These are phyloP conservation scores for Aurantiochytrium sp. DNA, from an alignment of 108 stramenopile genomes.

Conservation along the genomic window DNA sequence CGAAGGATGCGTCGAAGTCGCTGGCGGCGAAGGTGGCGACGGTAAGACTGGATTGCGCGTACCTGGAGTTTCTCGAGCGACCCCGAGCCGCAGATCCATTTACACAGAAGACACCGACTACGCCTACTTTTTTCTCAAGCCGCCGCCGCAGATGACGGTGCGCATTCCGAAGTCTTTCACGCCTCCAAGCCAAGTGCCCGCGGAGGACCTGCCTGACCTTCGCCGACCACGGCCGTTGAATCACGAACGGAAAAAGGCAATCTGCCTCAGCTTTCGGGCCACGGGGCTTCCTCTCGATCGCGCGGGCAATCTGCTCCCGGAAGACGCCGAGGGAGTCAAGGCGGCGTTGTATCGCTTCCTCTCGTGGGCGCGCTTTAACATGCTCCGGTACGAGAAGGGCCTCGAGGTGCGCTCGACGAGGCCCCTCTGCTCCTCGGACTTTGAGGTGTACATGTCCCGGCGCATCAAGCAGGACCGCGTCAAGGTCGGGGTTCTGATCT, in stretches of 20 bases:
- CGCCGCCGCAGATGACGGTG: neutral
- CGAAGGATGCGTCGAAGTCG: too few species aligned
- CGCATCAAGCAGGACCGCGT: neutral
- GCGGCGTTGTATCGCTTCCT: neutral
- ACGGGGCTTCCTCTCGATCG: neutral
- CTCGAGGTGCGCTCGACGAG: neutral
- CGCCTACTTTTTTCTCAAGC: neutral
- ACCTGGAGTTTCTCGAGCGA: too few species aligned
- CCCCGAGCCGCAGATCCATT: neutral
- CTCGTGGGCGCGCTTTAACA: neutral
- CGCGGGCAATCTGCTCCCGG: neutral
- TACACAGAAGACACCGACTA: conserved; percentile 6
- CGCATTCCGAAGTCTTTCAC: neutral
- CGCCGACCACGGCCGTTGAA: neutral
- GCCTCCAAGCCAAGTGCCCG: neutral
- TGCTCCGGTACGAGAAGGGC: neutral
- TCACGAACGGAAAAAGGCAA: neutral
- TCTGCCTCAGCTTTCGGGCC: neutral
- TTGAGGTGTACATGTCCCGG: neutral
- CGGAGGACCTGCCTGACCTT: neutral
- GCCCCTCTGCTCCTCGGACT: neutral
- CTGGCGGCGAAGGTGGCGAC: too few species aligned
- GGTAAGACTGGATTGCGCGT: too few species aligned
- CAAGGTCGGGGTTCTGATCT: neutral
- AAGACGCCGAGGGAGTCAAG: neutral